Conservation (phyloP, 208 protist genomes). For the Acanthamoeba castellanii region DNA sequence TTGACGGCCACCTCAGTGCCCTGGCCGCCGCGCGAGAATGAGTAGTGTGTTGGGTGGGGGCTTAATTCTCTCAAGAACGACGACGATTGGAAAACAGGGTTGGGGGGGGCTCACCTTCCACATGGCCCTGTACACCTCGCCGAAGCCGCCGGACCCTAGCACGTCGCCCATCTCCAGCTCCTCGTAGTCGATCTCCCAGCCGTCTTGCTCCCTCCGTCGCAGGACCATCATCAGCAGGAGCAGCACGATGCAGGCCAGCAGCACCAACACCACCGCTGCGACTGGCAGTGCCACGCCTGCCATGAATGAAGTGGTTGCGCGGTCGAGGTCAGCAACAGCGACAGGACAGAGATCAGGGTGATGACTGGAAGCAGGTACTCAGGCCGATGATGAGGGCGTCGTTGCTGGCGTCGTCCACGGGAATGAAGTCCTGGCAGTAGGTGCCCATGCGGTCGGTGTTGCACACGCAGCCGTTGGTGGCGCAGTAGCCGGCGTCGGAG, state of each 20-base stretch:
- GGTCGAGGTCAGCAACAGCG: no score
- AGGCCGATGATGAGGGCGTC: not conserved
- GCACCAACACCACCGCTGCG: not conserved
- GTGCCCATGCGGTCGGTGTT: not conserved
- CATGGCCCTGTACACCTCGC: not conserved
- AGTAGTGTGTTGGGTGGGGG: no score
- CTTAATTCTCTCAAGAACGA: no score
- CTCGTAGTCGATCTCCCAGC: not conserved
- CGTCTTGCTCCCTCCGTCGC: not conserved
- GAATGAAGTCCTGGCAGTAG: not conserved
- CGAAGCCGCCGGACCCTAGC: not conserved
- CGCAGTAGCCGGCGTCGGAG: not conserved
- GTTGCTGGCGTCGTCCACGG: not conserved
- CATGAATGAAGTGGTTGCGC: no score
- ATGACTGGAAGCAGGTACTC: not conserved
- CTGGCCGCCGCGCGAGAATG: no score
- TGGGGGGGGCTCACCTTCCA: not conserved
- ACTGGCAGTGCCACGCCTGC: not conserved
- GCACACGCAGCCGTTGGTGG: not conserved
- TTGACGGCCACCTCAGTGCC: conserved; percentile 36
- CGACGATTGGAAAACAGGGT: no score
- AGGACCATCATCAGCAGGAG: not conserved
- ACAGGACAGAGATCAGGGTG: no score
- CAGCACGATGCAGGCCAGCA: not conserved
- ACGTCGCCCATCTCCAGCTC: not conserved